phyloP scores from a whole-genome alignment of 169 alveolate species.

The Sarcocystis neurona region DNA sequence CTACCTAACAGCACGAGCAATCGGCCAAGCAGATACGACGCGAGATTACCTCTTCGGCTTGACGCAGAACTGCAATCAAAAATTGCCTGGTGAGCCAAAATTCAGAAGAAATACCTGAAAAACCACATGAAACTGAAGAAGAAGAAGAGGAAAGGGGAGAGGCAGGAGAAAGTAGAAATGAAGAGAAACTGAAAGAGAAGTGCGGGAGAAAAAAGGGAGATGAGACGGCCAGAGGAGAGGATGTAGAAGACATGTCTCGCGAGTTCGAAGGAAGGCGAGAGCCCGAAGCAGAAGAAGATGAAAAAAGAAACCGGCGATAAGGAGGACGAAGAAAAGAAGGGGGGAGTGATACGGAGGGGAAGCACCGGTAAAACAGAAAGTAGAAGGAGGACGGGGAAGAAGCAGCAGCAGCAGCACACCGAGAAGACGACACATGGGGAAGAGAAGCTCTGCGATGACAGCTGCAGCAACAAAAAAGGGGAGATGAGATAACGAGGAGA shows the following conservation, averaged over 20 bases:
- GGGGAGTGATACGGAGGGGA: not conserved
- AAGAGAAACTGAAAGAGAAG: not conserved
- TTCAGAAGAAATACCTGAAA: not conserved
- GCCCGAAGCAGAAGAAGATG: not conserved
- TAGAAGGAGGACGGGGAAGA: not conserved
- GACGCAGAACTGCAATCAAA: constrained; percentile 83
- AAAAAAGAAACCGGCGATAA: too few species aligned
- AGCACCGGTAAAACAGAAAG: not conserved
- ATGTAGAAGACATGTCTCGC: too few species aligned
- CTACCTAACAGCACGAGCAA: constrained; percentile 97
- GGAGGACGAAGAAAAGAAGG: not conserved
- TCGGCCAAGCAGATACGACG: constrained; percentile 95
- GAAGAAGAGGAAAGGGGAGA: not conserved
- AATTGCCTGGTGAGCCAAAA: constrained; percentile 72
- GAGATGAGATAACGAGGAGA: too few species aligned
- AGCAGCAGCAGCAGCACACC: too few species aligned
- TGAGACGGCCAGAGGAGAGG: not conserved
- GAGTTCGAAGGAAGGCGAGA: not conserved
- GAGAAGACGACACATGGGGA: too few species aligned
- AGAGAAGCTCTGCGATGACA: too few species aligned
- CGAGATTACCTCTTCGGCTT: constrained; percentile 90
- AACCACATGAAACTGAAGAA: not conserved
- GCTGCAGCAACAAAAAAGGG: too few species aligned
- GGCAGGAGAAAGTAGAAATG: not conserved
- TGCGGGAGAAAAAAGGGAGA: not conserved